Conservation (phyloP, 208 protist genomes). For the Trypanosoma lewisi region DNA sequence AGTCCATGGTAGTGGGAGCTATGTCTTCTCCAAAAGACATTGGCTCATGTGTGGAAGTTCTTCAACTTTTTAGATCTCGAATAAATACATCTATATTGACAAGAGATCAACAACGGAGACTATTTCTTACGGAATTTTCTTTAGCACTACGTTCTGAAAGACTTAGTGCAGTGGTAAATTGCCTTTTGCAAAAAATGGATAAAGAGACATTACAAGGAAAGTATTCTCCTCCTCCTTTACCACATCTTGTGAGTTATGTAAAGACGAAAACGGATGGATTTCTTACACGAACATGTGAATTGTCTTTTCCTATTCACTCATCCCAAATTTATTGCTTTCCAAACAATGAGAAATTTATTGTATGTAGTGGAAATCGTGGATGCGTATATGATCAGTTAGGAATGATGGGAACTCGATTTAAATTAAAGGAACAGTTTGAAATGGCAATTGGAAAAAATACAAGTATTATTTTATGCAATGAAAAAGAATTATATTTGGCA, state of each 20-base stretch:
- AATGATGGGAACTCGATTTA: constrained; percentile 47
- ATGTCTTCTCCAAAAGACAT: constrained; percentile 18
- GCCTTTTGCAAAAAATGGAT: constrained; percentile 31
- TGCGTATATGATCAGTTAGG: constrained; percentile 35
- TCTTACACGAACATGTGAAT: constrained; percentile 27
- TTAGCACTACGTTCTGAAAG: constrained; percentile 58
- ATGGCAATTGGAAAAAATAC: constrained; percentile 19
- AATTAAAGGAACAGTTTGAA: constrained; percentile 19
- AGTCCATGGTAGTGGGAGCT: constrained; percentile 28
- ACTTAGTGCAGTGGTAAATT: constrained; percentile 47
- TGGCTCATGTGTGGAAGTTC: constrained; percentile 57
- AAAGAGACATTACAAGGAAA: constrained; percentile 9
- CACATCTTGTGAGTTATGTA: constrained; percentile 20
- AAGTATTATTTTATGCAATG: constrained; percentile 27
- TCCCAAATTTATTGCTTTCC: constrained; percentile 26
- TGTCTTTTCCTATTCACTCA: constrained; percentile 26
- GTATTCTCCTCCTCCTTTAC: constrained; percentile 26
- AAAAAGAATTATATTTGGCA: constrained; percentile 14
- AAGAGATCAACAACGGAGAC: constrained; percentile 20
- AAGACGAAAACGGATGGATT: constrained; percentile 31
- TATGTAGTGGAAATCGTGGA: constrained; percentile 21
- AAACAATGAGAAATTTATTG: constrained; percentile 21
- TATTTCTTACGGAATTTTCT: constrained; percentile 46
- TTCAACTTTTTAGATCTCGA: constrained; percentile 44
- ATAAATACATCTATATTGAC: constrained; percentile 17